A percentile compares a stretch with the other conserved stretches of the same genome.
Evolutionary conservation across 164 flowering plant species (phyloP).

Genomic region (Santalum album): DNA sequence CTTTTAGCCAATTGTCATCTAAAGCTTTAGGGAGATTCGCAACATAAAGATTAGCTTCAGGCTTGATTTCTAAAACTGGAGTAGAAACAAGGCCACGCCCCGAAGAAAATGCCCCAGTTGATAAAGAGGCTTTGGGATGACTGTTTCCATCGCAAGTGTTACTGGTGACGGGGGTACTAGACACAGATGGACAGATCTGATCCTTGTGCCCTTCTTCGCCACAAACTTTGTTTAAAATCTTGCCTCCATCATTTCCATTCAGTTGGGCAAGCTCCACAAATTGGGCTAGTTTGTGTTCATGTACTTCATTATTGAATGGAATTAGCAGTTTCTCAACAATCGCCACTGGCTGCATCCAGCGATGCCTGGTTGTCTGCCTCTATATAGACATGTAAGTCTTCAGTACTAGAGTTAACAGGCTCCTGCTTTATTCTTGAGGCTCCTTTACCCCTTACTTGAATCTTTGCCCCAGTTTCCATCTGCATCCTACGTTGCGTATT

Average conservation of each 20-base stretch:
- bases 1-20: conserved; percentile 20
- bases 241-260: conserved; percentile 8
- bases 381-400: conserved; percentile 38
- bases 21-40: conserved; percentile 25
- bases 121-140: conserved; percentile 16
- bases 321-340: conserved; percentile 39
- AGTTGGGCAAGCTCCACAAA: conserved; percentile 27
- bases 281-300: conserved; percentile 28
- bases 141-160: conserved; percentile 13
- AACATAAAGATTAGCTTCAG: conserved; percentile 22
- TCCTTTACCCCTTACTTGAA: conserved; percentile 32
- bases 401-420: conserved; percentile 17
- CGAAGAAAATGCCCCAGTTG: conserved; percentile 5
- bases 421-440: conserved; percentile 6
- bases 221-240: conserved; percentile 12
- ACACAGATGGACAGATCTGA: conserved; percentile 16
- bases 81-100: conserved; percentile 8
- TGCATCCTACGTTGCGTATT: conserved; percentile 38
- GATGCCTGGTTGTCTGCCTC: conserved; percentile 35
- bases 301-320: conserved; percentile 19
- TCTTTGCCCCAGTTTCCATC: conserved; percentile 40
- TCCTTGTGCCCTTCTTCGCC: conserved; percentile 23
- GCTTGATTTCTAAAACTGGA: conserved; percentile 11
- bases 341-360: conserved; percentile 30
- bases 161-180: conserved; percentile 4